Evolutionary conservation across 768 basidiomycete genomes (phyloP).

Genomic region (Podaxis rugospora): DNA sequence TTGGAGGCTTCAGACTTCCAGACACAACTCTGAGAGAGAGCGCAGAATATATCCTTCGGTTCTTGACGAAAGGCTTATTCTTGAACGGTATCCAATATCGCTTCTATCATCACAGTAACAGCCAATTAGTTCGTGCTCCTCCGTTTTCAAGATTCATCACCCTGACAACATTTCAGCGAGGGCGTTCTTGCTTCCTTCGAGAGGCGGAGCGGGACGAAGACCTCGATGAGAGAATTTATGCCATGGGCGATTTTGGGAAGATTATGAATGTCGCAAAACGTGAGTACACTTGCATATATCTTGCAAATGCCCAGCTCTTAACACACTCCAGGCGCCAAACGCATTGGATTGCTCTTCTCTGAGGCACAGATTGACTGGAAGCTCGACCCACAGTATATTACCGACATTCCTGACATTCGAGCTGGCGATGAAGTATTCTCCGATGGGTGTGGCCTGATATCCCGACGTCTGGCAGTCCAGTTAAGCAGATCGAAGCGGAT

Average conservation of each 20-base stretch:
- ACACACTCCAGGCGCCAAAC: conserved; percentile 49
- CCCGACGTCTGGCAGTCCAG: conserved; percentile 43
- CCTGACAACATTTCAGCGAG: conserved; percentile 33
- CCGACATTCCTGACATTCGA: conserved; percentile 59
- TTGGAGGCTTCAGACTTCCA: conserved; percentile 46
- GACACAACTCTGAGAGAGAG: conserved; percentile 43
- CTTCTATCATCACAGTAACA: conserved; percentile 71
- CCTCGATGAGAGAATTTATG: conserved; percentile 54
- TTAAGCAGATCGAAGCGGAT: conserved; percentile 52
- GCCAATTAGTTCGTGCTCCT: conserved; percentile 46
- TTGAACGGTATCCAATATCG: conserved; percentile 59
- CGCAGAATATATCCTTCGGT: conserved; percentile 50
- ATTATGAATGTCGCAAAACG: conserved; percentile 67
- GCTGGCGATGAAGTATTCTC: conserved; percentile 57
- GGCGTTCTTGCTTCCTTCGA: conserved; percentile 60
- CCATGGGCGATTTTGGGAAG: conserved; percentile 50
- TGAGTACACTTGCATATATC: conserved; percentile 15
- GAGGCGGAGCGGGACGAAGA: conserved; percentile 50
- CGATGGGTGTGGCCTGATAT: conserved; percentile 67
- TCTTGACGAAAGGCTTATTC: conserved; percentile 52
- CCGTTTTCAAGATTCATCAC: not conserved
- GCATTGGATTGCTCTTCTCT: conserved; percentile 65
- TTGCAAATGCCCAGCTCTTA: not conserved
- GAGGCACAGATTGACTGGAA: conserved; percentile 55
- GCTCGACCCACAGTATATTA: conserved; percentile 42